Evolutionary conservation across 2,329 filamentous ascomycete species (phyloP), one percentile per base, ranked within the genome.

Genomic region (Trichophyton mentagrophytes): DNA sequence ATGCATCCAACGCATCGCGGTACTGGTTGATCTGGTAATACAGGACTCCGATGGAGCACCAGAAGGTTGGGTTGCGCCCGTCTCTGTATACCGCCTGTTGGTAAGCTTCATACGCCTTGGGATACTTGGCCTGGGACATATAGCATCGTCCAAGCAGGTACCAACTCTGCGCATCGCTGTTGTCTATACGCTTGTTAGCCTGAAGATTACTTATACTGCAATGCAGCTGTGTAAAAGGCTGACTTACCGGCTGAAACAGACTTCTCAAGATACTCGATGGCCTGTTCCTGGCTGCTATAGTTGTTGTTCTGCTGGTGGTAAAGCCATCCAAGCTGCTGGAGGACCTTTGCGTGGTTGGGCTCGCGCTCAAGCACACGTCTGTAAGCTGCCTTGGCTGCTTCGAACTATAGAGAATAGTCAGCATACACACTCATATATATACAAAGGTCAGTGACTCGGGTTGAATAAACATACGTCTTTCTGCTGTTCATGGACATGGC

Each of bases 1-100:
- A 99, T 44, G 93, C 93, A 77, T 99, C 93, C 59, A 99, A 82
- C 2, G 93, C 93, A 78, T 99, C 93, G 62, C 93, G 86, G 76
- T 99, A 99, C 77, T 99, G 93, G 76, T 97, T 99, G 79, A 99
- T 99, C 76, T 97, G 93, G 77, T 97, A 99, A 74, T 99, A 99
- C 62, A 99, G 82, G 15, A 99, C 93, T 72, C 93, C 93, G 71
- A 99, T 99, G 8, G 92, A 97, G 78, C 93, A 97, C 93, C 93
- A 99, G 79, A 97, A 99, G 1, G 93, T 97, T 17, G 93, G 93
- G 72, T 97, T 97, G 67, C 93, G 87, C 38, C 93, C 93, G 72
- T 99, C 93, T 61, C 93, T 90, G 72, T 99, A 99, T 44, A 99
- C 93, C 2, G 93, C 93, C 78, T 99, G 93, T 72, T 99, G 93